Percentiles rank a stretch among this genome's conserved stretches.
Conservation (phyloP, 2,329 filamentous ascomycete genomes). For the Zarea fungicola region DNA sequence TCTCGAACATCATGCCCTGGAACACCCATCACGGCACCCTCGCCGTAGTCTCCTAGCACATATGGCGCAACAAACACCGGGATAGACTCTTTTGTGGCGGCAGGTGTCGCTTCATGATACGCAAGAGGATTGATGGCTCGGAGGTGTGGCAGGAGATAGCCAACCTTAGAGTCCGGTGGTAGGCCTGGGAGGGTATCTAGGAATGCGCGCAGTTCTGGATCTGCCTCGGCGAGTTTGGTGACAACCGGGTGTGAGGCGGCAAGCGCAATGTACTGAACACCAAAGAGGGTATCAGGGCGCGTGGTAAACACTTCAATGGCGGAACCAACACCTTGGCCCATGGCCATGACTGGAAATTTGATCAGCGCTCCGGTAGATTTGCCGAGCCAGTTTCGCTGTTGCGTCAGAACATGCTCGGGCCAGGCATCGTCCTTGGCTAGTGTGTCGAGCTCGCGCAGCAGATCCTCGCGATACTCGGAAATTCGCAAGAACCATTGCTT, state of each 20-base stretch:
- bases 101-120: conserved; percentile 45
- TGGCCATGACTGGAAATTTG: conserved; percentile 58
- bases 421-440: conserved; percentile 61
- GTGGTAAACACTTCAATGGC: conserved; percentile 75
- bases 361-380: conserved; percentile 69
- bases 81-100: conserved; percentile 50
- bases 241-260: conserved; percentile 70
- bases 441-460: conserved; percentile 65
- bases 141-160: conserved; percentile 60
- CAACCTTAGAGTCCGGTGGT: conserved; percentile 54
- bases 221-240: conserved; percentile 49
- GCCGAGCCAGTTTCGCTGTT: conserved; percentile 87
- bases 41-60: conserved; percentile 78
- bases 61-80: conserved; percentile 82
- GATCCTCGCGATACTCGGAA: conserved; percentile 67
- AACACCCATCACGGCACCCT: conserved; percentile 88
- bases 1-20: conserved; percentile 79
- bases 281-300: conserved; percentile 79
- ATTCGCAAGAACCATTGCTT: conserved; percentile 91
- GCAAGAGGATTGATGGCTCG: conserved; percentile 62
- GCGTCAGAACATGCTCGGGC: conserved; percentile 76
- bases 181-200: conserved; percentile 56
- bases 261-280: conserved; percentile 78
- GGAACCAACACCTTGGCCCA: conserved; percentile 35
- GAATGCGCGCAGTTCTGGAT: conserved; percentile 62